Evolutionary conservation across 1,139 yeast genomes (phyloP).

Genomic region (Kluyveromyces sp.): DNA sequence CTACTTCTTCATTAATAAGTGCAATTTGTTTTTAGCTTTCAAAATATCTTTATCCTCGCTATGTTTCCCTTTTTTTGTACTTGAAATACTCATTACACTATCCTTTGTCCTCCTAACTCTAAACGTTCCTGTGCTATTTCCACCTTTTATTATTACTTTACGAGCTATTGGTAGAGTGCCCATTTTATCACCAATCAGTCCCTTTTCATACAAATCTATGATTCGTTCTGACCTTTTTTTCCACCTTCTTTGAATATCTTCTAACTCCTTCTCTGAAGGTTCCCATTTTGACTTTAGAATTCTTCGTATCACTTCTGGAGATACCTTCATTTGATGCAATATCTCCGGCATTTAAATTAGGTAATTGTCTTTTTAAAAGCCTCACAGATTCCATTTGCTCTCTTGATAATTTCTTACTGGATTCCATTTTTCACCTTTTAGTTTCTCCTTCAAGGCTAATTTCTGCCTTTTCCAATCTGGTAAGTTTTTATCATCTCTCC

Average conservation of each 20-base stretch:
- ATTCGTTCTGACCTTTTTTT: constrained; percentile 35
- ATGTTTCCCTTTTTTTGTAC: no score
- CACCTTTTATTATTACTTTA: constrained; percentile 7
- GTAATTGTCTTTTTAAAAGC: constrained; percentile 46
- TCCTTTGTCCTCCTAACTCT: background rate
- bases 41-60: background rate
- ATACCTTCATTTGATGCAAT: constrained; percentile 60
- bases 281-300: constrained; percentile 72
- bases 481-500: constrained; percentile 18
- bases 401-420: constrained; percentile 58
- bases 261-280: constrained; percentile 50
- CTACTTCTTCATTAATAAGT: background rate
- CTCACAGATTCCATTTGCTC: constrained; percentile 64
- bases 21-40: constrained; percentile 1
- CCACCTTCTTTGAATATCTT: constrained; percentile 42
- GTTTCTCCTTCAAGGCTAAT: constrained; percentile 50
- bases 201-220: constrained; percentile 14
- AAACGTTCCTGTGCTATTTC: background rate
- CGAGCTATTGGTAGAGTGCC: constrained; percentile 5
- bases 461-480: constrained; percentile 67
- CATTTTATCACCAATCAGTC: background rate
- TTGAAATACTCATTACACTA: no score
- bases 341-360: constrained; percentile 51
- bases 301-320: constrained; percentile 79
- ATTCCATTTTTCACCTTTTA: constrained; percentile 53